Evolutionary conservation across 148 eudicot genomes (phyloP), one percentile per base, ranked within the genome.

Genomic region (Selenicereus undatus): DNA sequence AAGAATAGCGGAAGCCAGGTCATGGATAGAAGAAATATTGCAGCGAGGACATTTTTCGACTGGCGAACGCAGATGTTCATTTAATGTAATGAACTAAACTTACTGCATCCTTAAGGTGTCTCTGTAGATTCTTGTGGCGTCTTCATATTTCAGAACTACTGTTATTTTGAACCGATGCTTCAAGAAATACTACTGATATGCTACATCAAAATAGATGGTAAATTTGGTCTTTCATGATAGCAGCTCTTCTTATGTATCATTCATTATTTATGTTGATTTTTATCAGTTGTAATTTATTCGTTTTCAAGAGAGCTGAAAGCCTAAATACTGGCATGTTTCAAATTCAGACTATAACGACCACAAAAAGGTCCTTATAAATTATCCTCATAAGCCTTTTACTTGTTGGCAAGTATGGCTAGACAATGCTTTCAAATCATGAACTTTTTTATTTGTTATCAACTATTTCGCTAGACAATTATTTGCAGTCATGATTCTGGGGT

Each of bases 11-110:
- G 97, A 92, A 76, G 98, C 94, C 36, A 84, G 75, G 60, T 74
- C 48, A 79, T 92, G 87, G 90, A 73, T 73, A 43, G 87, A 87
- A 66, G 89, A 91, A 89, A 91, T 91, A 94, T n/a, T 76, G 9
- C 76, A 70, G 70, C 88, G 81, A 74, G 93, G 97, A n/a, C 88
- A 83, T 81, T 45, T 83, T 45, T 91, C 86, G 21, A 83, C 85
- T 66, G 85, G 52, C 16, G 74, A 20, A 36, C 65, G 16, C 2
- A 26, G 26, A 39, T 27, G 27, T 51, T 26, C 50, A 9, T 64
- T 73, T 82, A 75, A 77, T 83, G 86, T 84, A 81, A 80, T 51
- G 51, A 8, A 14, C 60, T 29, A 22, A 18, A 50, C 66, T 48
- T 16, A 13, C 35, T 74, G 60, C 72, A 30, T 20, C 24, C 35